A percentile compares a stretch with the other conserved stretches of the same genome.
Evolutionary conservation across 2,329 filamentous ascomycete genomes (phyloP).

Genomic region (Scytalidium sp.): DNA sequence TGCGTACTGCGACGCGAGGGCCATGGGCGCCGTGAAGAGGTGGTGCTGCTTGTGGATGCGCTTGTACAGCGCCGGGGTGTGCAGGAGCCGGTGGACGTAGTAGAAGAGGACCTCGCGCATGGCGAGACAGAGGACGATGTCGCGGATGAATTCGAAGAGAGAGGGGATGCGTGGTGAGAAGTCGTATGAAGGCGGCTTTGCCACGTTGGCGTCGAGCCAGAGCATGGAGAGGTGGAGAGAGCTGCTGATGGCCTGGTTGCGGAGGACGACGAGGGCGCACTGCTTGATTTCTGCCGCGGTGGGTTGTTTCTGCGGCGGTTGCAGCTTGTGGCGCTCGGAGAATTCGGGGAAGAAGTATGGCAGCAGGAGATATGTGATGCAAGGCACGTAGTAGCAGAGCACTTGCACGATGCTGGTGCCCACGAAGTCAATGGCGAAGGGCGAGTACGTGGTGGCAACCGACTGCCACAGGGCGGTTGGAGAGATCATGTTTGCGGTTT

Average conservation of each 20-base stretch:
- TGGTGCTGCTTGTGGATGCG: slow-evolving; percentile 55
- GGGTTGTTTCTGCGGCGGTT: slow-evolving; percentile 48
- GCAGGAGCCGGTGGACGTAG: slow-evolving; percentile 51
- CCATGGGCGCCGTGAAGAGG: slow-evolving; percentile 52
- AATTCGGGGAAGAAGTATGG: slow-evolving; percentile 44
- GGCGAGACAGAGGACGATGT: slow-evolving; percentile 2
- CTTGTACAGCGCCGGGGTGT: slow-evolving; percentile 44
- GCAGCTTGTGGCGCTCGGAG: slow-evolving; percentile 50
- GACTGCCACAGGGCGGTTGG: slow-evolving; percentile 3
- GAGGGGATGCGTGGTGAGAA: slow-evolving; percentile 3
- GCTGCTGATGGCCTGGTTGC: slow-evolving; percentile 44
- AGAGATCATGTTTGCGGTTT: slow-evolving; percentile 1
- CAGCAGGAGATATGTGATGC: slow-evolving; percentile 38
- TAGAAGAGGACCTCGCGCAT: slow-evolving; percentile 53
- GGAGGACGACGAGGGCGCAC: slow-evolving; percentile 40
- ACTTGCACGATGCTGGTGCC: slow-evolving; percentile 38
- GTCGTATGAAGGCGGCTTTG: not conserved
- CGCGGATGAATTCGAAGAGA: slow-evolving; percentile 17
- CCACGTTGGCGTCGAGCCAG: slow-evolving; percentile 8
- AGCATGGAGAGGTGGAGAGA: slow-evolving; percentile 24
- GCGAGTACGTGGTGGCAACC: slow-evolving; percentile 19
- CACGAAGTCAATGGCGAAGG: slow-evolving; percentile 36
- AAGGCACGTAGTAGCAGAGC: slow-evolving; percentile 45
- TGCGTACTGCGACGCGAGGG: slow-evolving; percentile 53
- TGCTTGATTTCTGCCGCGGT: slow-evolving; percentile 39